These are phyloP conservation scores for Rhinocladiella mackenziei DNA, from an alignment of 2,329 filamentous ascomycete species.

Conservation along the genomic window DNA sequence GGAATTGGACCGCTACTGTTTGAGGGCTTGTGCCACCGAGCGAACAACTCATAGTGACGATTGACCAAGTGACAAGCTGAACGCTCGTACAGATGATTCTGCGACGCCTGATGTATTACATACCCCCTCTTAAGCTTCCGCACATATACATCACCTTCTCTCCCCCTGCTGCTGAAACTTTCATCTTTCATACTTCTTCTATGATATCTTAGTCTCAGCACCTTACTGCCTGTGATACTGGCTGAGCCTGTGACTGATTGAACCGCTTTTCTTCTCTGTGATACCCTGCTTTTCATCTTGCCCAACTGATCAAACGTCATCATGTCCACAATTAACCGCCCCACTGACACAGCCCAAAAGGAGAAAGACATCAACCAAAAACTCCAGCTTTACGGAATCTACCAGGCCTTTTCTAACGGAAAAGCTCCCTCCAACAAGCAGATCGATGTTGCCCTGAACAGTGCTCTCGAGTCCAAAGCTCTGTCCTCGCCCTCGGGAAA, in stretches of 20 bases:
- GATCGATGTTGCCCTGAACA: conserved; percentile 92
- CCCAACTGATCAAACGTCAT: conserved; percentile 5
- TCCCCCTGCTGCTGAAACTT: neutral
- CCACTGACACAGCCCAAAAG: conserved; percentile 69
- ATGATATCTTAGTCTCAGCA: conserved; percentile 1
- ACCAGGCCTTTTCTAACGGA: conserved; percentile 73
- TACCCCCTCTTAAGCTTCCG: no score
- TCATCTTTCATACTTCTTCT: neutral
- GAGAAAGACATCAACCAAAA: conserved; percentile 84
- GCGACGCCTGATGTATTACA: no score
- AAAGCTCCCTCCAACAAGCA: conserved; percentile 95
- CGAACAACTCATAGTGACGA: no score
- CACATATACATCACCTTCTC: conserved; percentile 17
- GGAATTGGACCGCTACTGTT: conserved; percentile 1
- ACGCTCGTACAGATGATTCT: no score
- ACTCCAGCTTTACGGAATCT: conserved; percentile 75
- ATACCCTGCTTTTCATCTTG: conserved; percentile 14
- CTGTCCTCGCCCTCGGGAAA: conserved; percentile 67
- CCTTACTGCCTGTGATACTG: neutral
- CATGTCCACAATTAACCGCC: conserved; percentile 60
- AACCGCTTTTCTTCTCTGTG: conserved; percentile 9
- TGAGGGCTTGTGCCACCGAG: conserved; percentile 11
- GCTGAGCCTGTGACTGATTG: no score
- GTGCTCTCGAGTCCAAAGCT: conserved; percentile 68
- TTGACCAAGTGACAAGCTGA: no score